These are phyloP conservation scores for Metschnikowia corniflorae DNA, from an alignment of 805 yeast genomes.

Conservation along the genomic window DNA sequence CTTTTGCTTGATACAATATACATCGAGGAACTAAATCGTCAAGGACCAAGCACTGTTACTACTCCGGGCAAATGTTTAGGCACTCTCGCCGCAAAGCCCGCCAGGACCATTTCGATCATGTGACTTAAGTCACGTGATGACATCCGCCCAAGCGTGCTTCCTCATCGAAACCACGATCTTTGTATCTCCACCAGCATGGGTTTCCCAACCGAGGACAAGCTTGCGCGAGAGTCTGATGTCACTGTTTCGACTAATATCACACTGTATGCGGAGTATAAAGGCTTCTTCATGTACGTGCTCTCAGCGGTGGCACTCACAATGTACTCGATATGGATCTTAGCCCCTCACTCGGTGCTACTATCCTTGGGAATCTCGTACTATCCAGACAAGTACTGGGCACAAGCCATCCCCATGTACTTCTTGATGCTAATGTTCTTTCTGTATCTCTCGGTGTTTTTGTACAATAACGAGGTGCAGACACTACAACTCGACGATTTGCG, in stretches of 20 bases:
- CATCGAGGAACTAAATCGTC: no score
- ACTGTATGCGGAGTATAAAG: conserved; percentile 75
- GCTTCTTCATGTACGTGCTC: conserved; percentile 77
- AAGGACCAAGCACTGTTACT: no score
- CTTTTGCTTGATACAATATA: no score
- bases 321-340: conserved; percentile 71
- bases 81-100: no score
- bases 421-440: conserved; percentile 68
- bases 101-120: background rate
- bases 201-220: conserved; percentile 35
- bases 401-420: conserved; percentile 69
- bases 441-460: conserved; percentile 66
- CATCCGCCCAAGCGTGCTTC: no score
- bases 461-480: conserved; percentile 75
- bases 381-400: conserved; percentile 92
- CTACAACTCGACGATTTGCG: conserved; percentile 54
- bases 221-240: conserved; percentile 66
- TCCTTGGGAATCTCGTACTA: conserved; percentile 62
- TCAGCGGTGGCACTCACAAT: conserved; percentile 49
- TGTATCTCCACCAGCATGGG: conserved; percentile 1
- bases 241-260: conserved; percentile 50
- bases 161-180: no score
- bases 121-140: no score
- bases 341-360: conserved; percentile 55
- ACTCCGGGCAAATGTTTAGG: no score